A percentile compares a stretch with the other conserved stretches of the same genome.
phyloP scores from a whole-genome alignment of 2,329 filamentous ascomycete genomes.

The Microcyclosporella mali region DNA sequence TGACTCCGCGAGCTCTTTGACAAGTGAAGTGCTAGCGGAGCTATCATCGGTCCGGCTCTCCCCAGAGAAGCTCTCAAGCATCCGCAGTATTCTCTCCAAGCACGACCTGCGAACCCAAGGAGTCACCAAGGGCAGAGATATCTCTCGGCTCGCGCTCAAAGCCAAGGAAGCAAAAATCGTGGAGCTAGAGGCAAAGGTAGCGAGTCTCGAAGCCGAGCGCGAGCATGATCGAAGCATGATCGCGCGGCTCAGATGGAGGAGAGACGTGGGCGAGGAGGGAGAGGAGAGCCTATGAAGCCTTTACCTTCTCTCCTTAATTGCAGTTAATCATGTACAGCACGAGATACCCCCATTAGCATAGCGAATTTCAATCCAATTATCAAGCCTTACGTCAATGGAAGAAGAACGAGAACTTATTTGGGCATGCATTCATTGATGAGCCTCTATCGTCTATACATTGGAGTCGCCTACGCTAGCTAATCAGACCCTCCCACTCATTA shows the following conservation, averaged over 20 bases:
- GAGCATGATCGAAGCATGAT: conserved; percentile 49
- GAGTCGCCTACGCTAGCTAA: conserved; percentile 10
- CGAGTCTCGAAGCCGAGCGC: conserved; percentile 49
- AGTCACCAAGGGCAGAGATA: conserved; percentile 59
- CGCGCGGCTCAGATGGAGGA: conserved; percentile 35
- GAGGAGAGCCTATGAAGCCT: background rate
- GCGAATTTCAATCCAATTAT: too few relatives aligned
- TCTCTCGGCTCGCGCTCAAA: conserved; percentile 56
- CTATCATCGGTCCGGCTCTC: conserved; percentile 17
- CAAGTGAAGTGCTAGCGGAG: conserved; percentile 19
- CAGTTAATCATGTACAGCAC: too few relatives aligned
- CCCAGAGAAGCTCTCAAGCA: conserved; percentile 25
- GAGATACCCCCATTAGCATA: too few relatives aligned
- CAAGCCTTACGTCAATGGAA: too few relatives aligned
- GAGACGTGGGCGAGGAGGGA: conserved; percentile 2
- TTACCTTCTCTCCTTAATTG: too few relatives aligned
- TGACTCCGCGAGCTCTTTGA: conserved; percentile 21
- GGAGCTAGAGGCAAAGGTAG: conserved; percentile 62
- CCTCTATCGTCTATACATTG: background rate
- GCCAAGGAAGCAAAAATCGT: conserved; percentile 59
- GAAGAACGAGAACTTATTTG: too few relatives aligned
- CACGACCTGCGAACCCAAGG: conserved; percentile 57
- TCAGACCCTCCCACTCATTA: conserved; percentile 14
- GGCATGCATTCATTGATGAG: too few relatives aligned
- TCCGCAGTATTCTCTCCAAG: conserved; percentile 46